Percentiles rank a stretch among this genome's conserved stretches.
phyloP scores from a whole-genome alignment of 164 flowering plant genomes.

The Aristolochia californica region DNA sequence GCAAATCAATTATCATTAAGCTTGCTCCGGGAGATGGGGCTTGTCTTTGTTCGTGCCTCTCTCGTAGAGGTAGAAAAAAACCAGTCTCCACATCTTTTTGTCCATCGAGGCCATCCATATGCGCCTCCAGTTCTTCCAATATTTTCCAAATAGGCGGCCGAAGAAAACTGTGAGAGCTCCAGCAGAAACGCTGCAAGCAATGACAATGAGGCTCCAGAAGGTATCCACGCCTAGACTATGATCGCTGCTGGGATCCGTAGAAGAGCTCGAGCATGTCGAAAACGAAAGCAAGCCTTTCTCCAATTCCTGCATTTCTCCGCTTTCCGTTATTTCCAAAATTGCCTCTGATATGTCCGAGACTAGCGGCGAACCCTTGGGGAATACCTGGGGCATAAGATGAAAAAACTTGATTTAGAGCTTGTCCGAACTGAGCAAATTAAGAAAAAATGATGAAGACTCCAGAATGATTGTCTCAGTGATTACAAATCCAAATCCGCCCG shows the following conservation, averaged over 20 bases:
- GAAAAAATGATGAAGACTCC: neutral
- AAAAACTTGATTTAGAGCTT: neutral
- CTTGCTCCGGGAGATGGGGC: no score
- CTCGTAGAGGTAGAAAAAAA: no score
- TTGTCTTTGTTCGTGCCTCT: no score
- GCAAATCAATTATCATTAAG: no score
- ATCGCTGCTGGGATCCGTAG: neutral
- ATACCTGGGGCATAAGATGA: conserved; percentile 14
- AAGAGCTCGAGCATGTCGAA: conserved; percentile 1
- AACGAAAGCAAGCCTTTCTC: conserved; percentile 6
- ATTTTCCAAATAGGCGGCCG: neutral
- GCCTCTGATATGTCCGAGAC: conserved; percentile 19
- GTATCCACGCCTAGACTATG: conserved; percentile 8
- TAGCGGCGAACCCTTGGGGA: conserved; percentile 20
- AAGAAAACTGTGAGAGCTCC: conserved; percentile 5
- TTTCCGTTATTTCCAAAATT: conserved; percentile 15
- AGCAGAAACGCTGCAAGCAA: conserved; percentile 4
- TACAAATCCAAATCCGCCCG: conserved; percentile 17
- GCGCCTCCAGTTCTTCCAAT: neutral
- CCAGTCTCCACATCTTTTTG: neutral
- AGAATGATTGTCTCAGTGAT: neutral
- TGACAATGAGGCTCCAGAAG: conserved; percentile 4
- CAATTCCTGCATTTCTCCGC: conserved; percentile 7
- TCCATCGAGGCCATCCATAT: neutral
- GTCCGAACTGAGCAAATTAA: neutral